A percentile compares a stretch with the other conserved stretches of the same genome.
These are phyloP conservation scores for Malus fusca DNA, from an alignment of 306 rosid species.

Conservation along the genomic window DNA sequence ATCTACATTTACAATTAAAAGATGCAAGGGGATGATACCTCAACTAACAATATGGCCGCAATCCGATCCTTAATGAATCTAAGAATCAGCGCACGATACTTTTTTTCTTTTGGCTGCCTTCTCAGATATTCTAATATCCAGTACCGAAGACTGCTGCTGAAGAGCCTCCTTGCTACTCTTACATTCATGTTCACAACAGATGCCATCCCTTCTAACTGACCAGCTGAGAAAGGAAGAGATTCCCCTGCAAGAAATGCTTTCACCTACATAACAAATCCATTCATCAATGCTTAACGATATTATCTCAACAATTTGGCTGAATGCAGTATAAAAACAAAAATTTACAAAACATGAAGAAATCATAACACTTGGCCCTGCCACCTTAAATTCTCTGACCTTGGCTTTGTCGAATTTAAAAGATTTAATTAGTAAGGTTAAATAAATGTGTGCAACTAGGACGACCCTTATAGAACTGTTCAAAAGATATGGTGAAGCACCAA, in stretches of 20 bases:
- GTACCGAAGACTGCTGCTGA: conserved; percentile 65
- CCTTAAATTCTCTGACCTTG: not conserved
- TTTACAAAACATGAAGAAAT: not conserved
- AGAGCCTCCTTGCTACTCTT: conserved; percentile 65
- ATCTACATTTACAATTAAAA: not conserved
- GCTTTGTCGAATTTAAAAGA: not conserved
- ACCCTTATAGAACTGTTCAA: not conserved
- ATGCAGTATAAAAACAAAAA: not conserved
- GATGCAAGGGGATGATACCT: conserved; percentile 45
- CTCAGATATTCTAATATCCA: conserved; percentile 87
- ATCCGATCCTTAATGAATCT: conserved; percentile 75
- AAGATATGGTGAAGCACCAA: not conserved
- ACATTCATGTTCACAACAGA: conserved; percentile 48
- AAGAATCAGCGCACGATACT: conserved; percentile 67
- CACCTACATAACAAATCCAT: conserved; percentile 37
- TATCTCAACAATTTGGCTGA: not conserved
- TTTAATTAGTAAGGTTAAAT: not conserved
- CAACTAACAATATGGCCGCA: conserved; percentile 72
- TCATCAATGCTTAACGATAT: not conserved
- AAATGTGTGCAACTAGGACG: not conserved
- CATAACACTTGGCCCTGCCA: not conserved
- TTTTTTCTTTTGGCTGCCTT: conserved; percentile 67
- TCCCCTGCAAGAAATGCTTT: conserved; percentile 80
- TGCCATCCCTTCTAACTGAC: conserved; percentile 79
- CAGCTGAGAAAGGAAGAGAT: conserved; percentile 64